These are phyloP conservation scores for Ambrosiella cleistominuta DNA, from an alignment of 2,329 filamentous ascomycete genomes.

Conservation along the genomic window DNA sequence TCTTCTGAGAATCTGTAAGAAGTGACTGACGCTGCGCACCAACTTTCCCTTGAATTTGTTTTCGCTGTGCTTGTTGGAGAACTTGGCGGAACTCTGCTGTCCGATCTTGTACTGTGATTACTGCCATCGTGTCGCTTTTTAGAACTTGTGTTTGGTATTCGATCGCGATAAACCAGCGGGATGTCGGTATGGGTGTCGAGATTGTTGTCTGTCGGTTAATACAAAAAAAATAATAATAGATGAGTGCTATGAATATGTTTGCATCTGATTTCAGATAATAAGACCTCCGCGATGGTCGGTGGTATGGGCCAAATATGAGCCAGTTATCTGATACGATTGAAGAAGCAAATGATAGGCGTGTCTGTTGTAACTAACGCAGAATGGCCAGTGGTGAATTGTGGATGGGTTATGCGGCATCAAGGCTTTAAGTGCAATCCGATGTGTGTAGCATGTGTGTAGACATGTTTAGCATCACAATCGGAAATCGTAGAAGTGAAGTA, in stretches of 20 bases:
- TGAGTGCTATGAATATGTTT: too few species aligned
- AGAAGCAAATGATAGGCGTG: too few species aligned
- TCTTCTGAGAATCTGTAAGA: constrained; percentile 56
- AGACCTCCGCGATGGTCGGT: too few species aligned
- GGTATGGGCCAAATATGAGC: too few species aligned
- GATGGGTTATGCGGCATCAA: too few species aligned
- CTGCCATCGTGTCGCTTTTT: constrained; percentile 34
- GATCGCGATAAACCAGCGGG: background rate
- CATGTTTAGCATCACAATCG: background rate
- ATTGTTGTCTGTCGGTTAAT: too few species aligned
- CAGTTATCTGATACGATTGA: too few species aligned
- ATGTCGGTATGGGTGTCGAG: background rate
- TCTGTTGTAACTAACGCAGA: too few species aligned
- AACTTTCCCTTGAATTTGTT: constrained; percentile 58
- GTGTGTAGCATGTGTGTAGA: background rate
- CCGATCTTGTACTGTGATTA: constrained; percentile 80
- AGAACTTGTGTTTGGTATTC: background rate
- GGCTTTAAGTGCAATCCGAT: background rate
- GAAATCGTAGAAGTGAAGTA: background rate
- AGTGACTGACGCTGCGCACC: constrained; percentile 67
- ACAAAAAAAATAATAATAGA: too few species aligned
- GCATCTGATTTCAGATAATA: too few species aligned
- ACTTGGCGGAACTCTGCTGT: constrained; percentile 91
- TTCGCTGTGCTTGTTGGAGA: constrained; percentile 66
- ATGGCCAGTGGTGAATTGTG: too few species aligned